Evolutionary conservation across 202 grass and related monocot genomes (phyloP), one percentile per base, ranked within the genome.

Genomic region (Hordeum pubiflorum): DNA sequence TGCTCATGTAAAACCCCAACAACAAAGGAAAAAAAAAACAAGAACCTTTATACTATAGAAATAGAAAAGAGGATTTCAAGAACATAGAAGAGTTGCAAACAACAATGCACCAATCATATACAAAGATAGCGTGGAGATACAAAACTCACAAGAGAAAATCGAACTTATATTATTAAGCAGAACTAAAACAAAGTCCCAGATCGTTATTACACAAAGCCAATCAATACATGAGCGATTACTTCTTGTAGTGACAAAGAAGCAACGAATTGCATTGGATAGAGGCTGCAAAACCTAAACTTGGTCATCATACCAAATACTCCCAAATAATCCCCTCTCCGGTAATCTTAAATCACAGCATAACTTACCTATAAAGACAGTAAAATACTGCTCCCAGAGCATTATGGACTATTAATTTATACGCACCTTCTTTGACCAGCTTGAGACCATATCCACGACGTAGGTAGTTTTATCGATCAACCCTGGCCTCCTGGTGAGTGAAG

Each of bases 401-500:
- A 80, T 75, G 80, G 61, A 22, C 31, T 72, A 61, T 64, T 64
- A 8, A 31, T 62, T 21, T 82, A 61, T 67, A 79, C 69, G 22
- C 79, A 79, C 83, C 75, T 90, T 86, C 11, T 79, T 86, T 76
- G 54, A 80, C 68, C 24, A 72, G 24, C 69, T 58, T 73, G 64
- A 62, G 73, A 75, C 79, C 86, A 62, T 22, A 23, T 23, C 21
- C 9, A 72, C 13, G 32, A 57, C 26, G 58, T 31, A 72, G 13
- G 40, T 48, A 67, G 15, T 18, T n/a, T n/a, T 6, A 18, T 31
- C 6, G 46, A 74, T 83, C 75, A 89, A 29, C 84, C 75, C 32
- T 85, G 58, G 76, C 61, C 83, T 85, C 87, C 73, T 0, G n/a
- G n/a, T n/a, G 86, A 79, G 77, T 91, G 89, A 59, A 86, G 89